Evolutionary conservation across 495 filamentous ascomycete species (phyloP).

Genomic region (Schizothecium vesticola): DNA sequence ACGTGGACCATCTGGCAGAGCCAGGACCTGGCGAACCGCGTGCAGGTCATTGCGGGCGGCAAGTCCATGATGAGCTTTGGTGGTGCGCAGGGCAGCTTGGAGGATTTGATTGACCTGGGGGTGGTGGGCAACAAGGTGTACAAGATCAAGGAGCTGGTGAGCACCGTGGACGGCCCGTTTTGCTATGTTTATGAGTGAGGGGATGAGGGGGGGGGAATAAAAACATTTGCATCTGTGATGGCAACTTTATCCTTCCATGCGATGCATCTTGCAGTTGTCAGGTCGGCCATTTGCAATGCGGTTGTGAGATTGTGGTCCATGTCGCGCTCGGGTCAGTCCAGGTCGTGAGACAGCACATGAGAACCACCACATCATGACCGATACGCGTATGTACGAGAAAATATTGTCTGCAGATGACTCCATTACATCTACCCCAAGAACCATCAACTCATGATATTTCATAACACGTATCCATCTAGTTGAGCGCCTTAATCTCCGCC

Average conservation of each 20-base stretch:
- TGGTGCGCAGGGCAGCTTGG: conserved; percentile 28
- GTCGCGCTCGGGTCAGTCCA: background rate
- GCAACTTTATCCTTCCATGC: background rate
- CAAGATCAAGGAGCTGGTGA: conserved; percentile 41
- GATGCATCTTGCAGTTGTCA: background rate
- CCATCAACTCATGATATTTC: background rate
- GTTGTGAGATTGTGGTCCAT: background rate
- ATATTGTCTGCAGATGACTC: background rate
- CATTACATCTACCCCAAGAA: background rate
- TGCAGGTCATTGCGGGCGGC: conserved; percentile 33
- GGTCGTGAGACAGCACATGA: background rate
- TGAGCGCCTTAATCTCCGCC: conserved; percentile 53
- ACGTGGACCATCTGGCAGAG: conserved; percentile 64
- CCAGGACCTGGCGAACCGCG: conserved; percentile 32
- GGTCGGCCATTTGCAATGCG: too few species aligned
- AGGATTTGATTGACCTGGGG: conserved; percentile 40
- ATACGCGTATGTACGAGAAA: background rate
- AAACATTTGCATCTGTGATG: background rate
- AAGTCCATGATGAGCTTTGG: conserved; percentile 36
- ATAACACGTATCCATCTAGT: conserved; percentile 6
- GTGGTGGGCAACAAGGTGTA: conserved; percentile 35
- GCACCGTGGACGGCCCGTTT: conserved; percentile 43
- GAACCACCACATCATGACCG: background rate
- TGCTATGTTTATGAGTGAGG: conserved; percentile 47
- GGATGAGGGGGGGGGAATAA: background rate